Conservation (phyloP, 441 rosid genomes). For the Pelargonium citronellum region DNA sequence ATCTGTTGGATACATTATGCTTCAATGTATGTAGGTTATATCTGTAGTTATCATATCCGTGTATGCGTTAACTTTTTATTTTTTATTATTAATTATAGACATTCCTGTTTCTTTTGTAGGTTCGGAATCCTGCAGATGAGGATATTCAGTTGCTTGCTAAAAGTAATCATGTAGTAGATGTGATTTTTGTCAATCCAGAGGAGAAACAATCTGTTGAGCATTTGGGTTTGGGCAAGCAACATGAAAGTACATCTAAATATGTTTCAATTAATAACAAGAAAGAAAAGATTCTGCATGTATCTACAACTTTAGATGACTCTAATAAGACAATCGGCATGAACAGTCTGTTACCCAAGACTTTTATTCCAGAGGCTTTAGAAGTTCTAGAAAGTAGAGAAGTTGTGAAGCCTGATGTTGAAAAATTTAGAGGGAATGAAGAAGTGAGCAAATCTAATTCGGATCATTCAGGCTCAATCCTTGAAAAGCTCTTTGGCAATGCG, state of each 20-base stretch:
- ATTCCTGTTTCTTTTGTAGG: slow-evolving; percentile 37
- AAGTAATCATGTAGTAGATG: slow-evolving; percentile 35
- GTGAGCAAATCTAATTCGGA: slow-evolving; percentile 32
- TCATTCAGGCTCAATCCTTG: slow-evolving; percentile 59
- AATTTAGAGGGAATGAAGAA: slow-evolving; percentile 31
- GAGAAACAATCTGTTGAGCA: slow-evolving; percentile 31
- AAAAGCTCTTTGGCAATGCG: slow-evolving; percentile 64
- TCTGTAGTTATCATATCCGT: neutral
- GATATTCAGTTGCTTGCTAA: slow-evolving; percentile 35
- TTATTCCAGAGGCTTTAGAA: slow-evolving; percentile 37
- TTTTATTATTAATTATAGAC: neutral
- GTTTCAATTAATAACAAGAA: slow-evolving; percentile 26
- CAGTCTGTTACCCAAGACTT: slow-evolving; percentile 29
- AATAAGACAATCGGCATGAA: slow-evolving; percentile 30
- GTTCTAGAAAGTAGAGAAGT: slow-evolving; percentile 31
- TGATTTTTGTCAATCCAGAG: slow-evolving; percentile 34
- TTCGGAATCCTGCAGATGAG: slow-evolving; percentile 42
- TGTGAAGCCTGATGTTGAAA: slow-evolving; percentile 37
- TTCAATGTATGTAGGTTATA: neutral
- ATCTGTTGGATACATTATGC: neutral
- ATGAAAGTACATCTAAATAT: slow-evolving; percentile 27
- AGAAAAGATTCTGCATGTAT: slow-evolving; percentile 30
- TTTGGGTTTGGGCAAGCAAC: slow-evolving; percentile 31
- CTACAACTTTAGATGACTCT: slow-evolving; percentile 39
- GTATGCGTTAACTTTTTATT: neutral